Conservation (phyloP, 75 land plant species). For the Pseudotsuga menziesii region DNA sequence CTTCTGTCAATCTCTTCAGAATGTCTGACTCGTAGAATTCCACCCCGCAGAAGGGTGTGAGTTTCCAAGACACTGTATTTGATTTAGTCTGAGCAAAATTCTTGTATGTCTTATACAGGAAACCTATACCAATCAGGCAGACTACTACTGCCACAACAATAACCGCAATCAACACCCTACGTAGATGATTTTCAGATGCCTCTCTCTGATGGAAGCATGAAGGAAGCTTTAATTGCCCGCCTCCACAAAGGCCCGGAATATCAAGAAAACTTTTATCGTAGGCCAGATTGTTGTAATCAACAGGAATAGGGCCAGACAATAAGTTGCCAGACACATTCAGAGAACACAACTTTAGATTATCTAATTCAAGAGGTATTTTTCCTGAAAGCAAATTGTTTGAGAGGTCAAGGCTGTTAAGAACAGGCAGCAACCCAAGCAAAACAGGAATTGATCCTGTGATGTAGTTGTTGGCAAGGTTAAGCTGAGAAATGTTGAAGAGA, state of each 20-base stretch:
- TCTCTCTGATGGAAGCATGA: neutral
- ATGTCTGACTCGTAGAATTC: constrained; percentile 50
- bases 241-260: constrained; percentile 31
- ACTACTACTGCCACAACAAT: constrained; percentile 5
- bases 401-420: constrained; percentile 36
- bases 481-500: too few relatives aligned
- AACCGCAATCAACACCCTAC: neutral
- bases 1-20: constrained; percentile 38
- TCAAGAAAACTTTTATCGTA: constrained; percentile 32
- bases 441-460: constrained; percentile 52
- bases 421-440: constrained; percentile 22
- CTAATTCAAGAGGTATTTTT: constrained; percentile 28
- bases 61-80: constrained; percentile 48
- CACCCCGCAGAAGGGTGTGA: constrained; percentile 68
- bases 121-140: neutral
- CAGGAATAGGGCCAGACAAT: constrained; percentile 33
- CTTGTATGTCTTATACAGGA: neutral
- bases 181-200: neutral
- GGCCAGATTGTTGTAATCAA: constrained; percentile 10
- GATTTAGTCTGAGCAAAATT: constrained; percentile 4
- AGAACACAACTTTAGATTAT: constrained; percentile 12
- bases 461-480: constrained; percentile 33
- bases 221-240: neutral
- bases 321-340: constrained; percentile 47
- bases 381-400: constrained; percentile 41